Conservation (phyloP, 2,329 filamentous ascomycete genomes). For the Fusarium sterilihyphosum region DNA sequence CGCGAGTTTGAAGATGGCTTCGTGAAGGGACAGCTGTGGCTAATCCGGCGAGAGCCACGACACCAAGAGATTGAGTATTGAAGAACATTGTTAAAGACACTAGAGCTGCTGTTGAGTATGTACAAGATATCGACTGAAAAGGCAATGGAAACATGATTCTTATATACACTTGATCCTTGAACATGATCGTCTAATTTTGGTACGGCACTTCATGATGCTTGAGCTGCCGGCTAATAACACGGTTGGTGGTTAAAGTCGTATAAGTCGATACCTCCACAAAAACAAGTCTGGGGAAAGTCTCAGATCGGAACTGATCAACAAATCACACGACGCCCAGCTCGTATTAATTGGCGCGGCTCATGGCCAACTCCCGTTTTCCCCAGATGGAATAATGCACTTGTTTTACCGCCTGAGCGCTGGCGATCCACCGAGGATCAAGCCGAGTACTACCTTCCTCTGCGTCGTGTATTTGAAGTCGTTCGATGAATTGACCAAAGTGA, state of each 20-base stretch:
- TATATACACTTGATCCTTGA: not conserved
- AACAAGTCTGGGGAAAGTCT: conserved; percentile 14
- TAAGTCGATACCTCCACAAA: conserved; percentile 12
- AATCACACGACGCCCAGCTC: not conserved
- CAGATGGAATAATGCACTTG: conserved; percentile 1
- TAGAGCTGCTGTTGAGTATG: not conserved
- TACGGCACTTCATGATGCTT: not conserved
- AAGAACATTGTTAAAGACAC: conserved; percentile 3
- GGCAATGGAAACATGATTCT: not conserved
- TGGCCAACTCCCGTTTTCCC: not conserved
- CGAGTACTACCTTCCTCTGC: conserved; percentile 8
- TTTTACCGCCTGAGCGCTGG: not conserved
- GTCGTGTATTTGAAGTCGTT: not conserved
- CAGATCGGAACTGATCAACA: conserved; percentile 13
- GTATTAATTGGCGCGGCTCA: conserved; percentile 14
- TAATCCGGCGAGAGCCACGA: conserved; percentile 16
- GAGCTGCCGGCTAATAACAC: conserved; percentile 17
- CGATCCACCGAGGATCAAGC: not conserved
- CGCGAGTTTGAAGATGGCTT: conserved; percentile 6
- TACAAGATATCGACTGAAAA: not conserved
- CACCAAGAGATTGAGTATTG: conserved; percentile 9
- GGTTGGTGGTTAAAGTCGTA: conserved; percentile 15
- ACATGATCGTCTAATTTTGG: not conserved
- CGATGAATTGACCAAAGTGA: not conserved
- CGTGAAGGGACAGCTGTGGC: not conserved